Conservation (phyloP, 805 yeast genomes). For the Peterozyma xylosa region DNA sequence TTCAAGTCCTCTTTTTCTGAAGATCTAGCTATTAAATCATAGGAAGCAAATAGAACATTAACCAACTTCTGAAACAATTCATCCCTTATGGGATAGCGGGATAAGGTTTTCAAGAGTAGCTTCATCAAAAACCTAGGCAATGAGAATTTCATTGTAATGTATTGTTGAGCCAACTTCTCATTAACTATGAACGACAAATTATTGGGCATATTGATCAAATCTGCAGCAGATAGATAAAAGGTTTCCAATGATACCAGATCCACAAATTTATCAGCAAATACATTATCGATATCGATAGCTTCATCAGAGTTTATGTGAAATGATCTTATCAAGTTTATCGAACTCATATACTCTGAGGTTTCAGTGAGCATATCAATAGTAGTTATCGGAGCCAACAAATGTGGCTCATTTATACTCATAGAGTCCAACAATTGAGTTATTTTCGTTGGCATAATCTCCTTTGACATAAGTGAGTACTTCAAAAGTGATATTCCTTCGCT, state of each 20-base stretch:
- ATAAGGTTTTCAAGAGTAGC: conserved; percentile 20
- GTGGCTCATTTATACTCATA: conserved; percentile 24
- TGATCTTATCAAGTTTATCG: conserved; percentile 29
- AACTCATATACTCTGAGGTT: conserved; percentile 17
- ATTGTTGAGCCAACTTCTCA: conserved; percentile 27
- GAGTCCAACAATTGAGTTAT: conserved; percentile 17
- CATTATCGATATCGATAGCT: not conserved
- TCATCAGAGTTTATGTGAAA: not conserved
- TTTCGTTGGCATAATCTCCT: conserved; percentile 24
- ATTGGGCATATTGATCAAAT: conserved; percentile 22
- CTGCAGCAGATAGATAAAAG: conserved; percentile 21
- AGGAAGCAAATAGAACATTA: conserved; percentile 22
- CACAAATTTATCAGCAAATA: conserved; percentile 17
- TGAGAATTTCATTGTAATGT: conserved; percentile 24
- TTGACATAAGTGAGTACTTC: conserved; percentile 28
- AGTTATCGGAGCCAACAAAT: conserved; percentile 24
- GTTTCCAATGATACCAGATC: conserved; percentile 19
- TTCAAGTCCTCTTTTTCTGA: conserved; percentile 17
- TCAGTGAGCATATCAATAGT: conserved; percentile 17
- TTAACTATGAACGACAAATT: conserved; percentile 25
- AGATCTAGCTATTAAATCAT: conserved; percentile 26
- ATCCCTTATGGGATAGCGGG: conserved; percentile 28
- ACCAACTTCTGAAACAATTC: conserved; percentile 20
- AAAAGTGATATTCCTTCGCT: conserved; percentile 29
- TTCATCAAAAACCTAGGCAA: conserved; percentile 22